Percentiles rank a stretch among this genome's conserved stretches.
Evolutionary conservation across 2,329 filamentous ascomycete species (phyloP).

Genomic region (Colletotrichum camelliae): DNA sequence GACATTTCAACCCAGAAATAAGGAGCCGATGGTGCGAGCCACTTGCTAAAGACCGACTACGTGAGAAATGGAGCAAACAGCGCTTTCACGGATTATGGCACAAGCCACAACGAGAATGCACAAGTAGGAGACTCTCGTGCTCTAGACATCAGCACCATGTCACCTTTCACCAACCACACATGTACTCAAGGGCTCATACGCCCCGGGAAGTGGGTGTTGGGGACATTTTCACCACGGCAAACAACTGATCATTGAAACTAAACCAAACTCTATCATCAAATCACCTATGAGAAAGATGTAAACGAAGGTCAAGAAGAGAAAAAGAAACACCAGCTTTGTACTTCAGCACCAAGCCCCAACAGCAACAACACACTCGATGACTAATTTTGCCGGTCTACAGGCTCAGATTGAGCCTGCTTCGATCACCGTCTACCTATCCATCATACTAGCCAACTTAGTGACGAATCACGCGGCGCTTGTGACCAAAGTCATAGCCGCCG

Average conservation of each 20-base stretch:
- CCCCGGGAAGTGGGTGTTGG: background rate
- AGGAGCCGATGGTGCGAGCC: too few relatives aligned
- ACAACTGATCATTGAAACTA: background rate
- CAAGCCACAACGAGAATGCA: too few relatives aligned
- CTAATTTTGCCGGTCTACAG: background rate
- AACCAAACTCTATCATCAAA: background rate
- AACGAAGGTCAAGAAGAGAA: slow-evolving; percentile 20
- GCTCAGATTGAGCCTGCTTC: too few relatives aligned
- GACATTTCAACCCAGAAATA: too few relatives aligned
- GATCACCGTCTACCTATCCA: background rate
- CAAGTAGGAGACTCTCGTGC: too few relatives aligned
- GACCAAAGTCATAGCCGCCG: background rate
- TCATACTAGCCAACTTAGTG: background rate
- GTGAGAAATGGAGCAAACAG: too few relatives aligned
- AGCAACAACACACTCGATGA: background rate
- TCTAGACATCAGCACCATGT: background rate
- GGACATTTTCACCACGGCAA: background rate
- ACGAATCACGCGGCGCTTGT: background rate
- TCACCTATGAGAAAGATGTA: background rate
- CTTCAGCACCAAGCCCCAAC: background rate
- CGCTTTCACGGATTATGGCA: too few relatives aligned
- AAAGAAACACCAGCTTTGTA: background rate
- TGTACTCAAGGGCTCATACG: background rate
- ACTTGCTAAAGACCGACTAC: too few relatives aligned
- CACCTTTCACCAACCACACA: background rate